A percentile compares a stretch with the other conserved stretches of the same genome.
Conservation (phyloP, 192 early-diverging fungal species). For the Rhizoclosmatium globosum region DNA sequence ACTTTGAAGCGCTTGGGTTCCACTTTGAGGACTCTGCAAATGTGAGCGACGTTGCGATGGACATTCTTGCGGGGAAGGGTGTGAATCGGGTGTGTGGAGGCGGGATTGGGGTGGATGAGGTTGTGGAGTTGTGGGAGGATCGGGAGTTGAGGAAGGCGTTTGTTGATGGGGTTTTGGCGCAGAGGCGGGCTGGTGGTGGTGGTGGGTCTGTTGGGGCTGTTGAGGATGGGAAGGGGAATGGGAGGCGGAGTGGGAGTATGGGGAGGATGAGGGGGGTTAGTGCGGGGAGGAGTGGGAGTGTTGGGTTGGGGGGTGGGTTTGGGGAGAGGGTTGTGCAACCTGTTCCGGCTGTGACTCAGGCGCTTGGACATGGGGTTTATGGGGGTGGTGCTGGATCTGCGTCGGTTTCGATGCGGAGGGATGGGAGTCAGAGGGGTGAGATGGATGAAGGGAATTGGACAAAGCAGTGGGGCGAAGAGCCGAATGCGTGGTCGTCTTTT, state of each 20-base stretch:
- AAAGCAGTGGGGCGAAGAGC: no score
- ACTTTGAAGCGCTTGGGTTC: slow-evolving; percentile 49
- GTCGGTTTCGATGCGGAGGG: no score
- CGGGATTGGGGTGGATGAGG: not conserved
- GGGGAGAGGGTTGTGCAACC: not conserved
- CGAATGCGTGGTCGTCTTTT: not conserved
- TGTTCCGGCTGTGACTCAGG: not conserved
- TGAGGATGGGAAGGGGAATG: not conserved
- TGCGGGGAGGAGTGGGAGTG: no score
- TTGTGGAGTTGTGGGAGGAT: slow-evolving; percentile 38
- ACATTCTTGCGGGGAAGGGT: slow-evolving; percentile 53
- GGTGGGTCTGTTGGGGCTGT: not conserved
- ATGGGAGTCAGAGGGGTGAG: no score
- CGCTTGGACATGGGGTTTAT: not conserved
- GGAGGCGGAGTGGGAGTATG: not conserved
- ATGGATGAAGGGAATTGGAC: no score
- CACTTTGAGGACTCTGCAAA: slow-evolving; percentile 44
- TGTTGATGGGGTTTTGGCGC: not conserved
- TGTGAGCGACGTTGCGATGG: slow-evolving; percentile 55
- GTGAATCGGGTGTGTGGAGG: slow-evolving; percentile 15
- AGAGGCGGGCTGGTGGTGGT: not conserved
- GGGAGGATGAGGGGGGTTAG: not conserved
- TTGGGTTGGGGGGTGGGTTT: no score
- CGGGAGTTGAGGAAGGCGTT: slow-evolving; percentile 9
- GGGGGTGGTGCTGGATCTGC: no score